A percentile compares a stretch with the other conserved stretches of the same genome.
Evolutionary conservation across 2,329 filamentous ascomycete species (phyloP).

Genomic region (Iodosphaeria phyllophila): DNA sequence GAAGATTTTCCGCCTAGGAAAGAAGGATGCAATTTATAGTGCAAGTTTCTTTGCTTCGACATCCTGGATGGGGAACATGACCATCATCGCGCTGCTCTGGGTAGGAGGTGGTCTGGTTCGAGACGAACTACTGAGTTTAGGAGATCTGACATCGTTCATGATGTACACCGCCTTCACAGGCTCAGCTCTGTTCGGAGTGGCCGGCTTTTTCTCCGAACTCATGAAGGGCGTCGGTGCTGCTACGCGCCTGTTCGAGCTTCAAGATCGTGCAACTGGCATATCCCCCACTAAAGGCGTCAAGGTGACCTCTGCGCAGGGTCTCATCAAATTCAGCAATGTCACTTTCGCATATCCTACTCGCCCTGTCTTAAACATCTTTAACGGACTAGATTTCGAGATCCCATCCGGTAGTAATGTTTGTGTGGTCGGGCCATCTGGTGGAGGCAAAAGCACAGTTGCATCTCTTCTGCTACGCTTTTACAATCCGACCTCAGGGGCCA

Average conservation of each 20-base stretch:
- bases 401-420: constrained; percentile 88
- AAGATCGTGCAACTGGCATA: constrained; percentile 75
- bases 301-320: constrained; percentile 69
- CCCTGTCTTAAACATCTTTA: constrained; percentile 82
- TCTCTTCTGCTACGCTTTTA: constrained; percentile 89
- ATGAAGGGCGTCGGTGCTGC: constrained; percentile 98
- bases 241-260: constrained; percentile 87
- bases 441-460: constrained; percentile 90
- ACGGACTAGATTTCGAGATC: constrained; percentile 74
- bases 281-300: constrained; percentile 66
- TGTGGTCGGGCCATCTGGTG: constrained; percentile 88
- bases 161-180: constrained; percentile 89
- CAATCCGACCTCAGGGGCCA: constrained; percentile 55
- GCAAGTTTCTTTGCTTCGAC: constrained; percentile 80
- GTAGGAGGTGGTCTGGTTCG: constrained; percentile 84
- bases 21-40: constrained; percentile 69
- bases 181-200: constrained; percentile 82
- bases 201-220: constrained; percentile 90
- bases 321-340: constrained; percentile 75
- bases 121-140: constrained; percentile 68
- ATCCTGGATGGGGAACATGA: constrained; percentile 90
- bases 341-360: constrained; percentile 85
- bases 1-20: constrained; percentile 79
- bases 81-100: constrained; percentile 76
- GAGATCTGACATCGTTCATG: constrained; percentile 87